Conservation (phyloP, 2,329 filamentous ascomycete species). For the Coniochaeta sp. region DNA sequence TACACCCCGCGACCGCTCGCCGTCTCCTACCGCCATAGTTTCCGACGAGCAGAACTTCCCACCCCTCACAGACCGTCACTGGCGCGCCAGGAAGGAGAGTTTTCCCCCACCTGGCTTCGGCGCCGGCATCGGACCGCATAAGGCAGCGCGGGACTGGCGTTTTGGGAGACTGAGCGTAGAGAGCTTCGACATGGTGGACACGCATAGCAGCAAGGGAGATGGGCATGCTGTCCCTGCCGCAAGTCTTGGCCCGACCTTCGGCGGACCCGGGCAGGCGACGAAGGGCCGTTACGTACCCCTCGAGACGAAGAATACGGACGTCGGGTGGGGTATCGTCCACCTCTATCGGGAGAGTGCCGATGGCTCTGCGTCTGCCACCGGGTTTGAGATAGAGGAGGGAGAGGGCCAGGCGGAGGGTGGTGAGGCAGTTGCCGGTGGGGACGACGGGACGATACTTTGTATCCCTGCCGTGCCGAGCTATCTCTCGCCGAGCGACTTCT, state of each 20-base stretch:
- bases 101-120: slow-evolving; percentile 34
- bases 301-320: slow-evolving; percentile 64
- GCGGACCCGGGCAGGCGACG: slow-evolving; percentile 64
- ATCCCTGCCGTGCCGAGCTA: slow-evolving; percentile 94
- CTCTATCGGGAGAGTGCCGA: slow-evolving; percentile 69
- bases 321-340: slow-evolving; percentile 90
- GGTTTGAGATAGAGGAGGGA: slow-evolving; percentile 10
- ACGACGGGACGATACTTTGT: slow-evolving; percentile 80
- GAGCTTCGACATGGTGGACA: slow-evolving; percentile 61
- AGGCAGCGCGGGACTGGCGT: slow-evolving; percentile 64
- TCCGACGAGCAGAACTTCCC: neutral
- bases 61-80: slow-evolving; percentile 30
- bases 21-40: slow-evolving; percentile 12
- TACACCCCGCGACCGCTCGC: too few relatives aligned
- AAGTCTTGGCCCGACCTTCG: slow-evolving; percentile 44
- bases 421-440: slow-evolving; percentile 25
- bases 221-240: slow-evolving; percentile 21
- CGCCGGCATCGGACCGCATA: slow-evolving; percentile 38
- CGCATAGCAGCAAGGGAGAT: slow-evolving; percentile 11
- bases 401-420: slow-evolving; percentile 16
- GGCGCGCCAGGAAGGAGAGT: slow-evolving; percentile 30
- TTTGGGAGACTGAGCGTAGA: slow-evolving; percentile 74
- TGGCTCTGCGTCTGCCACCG: slow-evolving; percentile 30
- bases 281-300: slow-evolving; percentile 74
- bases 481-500: slow-evolving; percentile 81